A percentile compares a stretch with the other conserved stretches of the same genome.
These are phyloP conservation scores for Theileria parva DNA, from an alignment of 169 alveolate genomes.

Conservation along the genomic window DNA sequence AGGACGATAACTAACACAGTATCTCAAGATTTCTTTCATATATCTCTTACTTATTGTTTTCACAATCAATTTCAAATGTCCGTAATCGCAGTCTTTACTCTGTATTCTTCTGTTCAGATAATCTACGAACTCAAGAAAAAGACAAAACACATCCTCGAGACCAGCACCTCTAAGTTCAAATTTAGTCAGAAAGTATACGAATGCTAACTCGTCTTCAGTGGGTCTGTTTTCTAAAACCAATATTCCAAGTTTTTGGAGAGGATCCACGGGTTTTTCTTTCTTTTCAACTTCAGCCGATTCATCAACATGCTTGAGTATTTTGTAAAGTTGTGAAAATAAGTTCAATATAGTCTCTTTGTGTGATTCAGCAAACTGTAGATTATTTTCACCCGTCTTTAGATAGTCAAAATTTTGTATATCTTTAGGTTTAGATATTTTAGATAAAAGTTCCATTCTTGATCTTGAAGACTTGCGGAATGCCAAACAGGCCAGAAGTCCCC, in stretches of 20 bases:
- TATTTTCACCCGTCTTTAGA: constrained; percentile 8
- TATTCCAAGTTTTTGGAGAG: not conserved
- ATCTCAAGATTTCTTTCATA: not conserved
- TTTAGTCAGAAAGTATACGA: not conserved
- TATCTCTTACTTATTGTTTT: not conserved
- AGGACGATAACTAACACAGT: not conserved
- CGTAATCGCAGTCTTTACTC: not conserved
- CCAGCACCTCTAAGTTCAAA: not conserved
- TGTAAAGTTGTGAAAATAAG: constrained; percentile 2
- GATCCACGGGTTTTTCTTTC: not conserved
- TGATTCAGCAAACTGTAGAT: not conserved
- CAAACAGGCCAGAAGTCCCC: constrained; percentile 8
- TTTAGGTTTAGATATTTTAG: not conserved
- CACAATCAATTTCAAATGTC: not conserved
- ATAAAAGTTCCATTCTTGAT: not conserved
- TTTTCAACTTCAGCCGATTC: not conserved
- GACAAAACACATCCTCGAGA: not conserved
- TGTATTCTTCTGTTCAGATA: constrained; percentile 5
- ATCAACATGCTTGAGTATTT: not conserved
- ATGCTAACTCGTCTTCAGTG: not conserved
- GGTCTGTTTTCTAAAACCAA: not conserved
- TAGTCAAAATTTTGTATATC: not conserved
- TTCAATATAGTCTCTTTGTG: constrained; percentile 3
- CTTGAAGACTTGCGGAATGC: not conserved
- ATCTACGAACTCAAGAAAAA: not conserved